Base-by-base conservation (phyloP, 2,329 filamentous ascomycete genomes). In the Pseudogymnoascus sp. region DNA sequence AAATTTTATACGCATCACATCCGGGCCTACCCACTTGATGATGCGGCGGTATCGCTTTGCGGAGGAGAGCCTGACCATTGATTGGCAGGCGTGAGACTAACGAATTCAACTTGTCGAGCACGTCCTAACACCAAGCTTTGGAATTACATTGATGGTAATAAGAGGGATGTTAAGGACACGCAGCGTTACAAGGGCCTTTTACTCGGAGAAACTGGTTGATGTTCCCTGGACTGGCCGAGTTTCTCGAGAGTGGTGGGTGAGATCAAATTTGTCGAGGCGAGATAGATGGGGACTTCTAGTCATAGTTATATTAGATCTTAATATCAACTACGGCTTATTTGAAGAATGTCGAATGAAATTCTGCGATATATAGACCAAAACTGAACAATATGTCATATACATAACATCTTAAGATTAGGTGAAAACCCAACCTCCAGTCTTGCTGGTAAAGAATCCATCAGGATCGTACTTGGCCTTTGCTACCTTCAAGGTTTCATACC, bases 31-130 rank as follows among this genome's bases (percentile, higher is more conserved):
- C 26, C 72, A 75, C 44, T 70, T 75, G 67, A 72, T 72, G 69
- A 74, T 71, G 71, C 67, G 73, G 16, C 65, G 72, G 4, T 74
- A 75, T 64, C 69, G 73, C 3, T 74, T 71, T 61, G 70, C 74
- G 13, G 73, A 75, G 65, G 73, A 75, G 29, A 70, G 65, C 5
- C 61, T 74, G 31, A 68, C 65, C 2, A n/a, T n/a, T n/a, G n/a
- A 66, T 75, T 16, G 72, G 73, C 33, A 67, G 63, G 24, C 42
- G 64, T 2, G 72, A 74, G 61, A 69, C 67, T 5, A 66, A 66
- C 6, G 44, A 61, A 1, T 67, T 74, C 7, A n/a, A 66, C 72
- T 5, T 33, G 66, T 1, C 64, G 67, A 62, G 68, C 71, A 11
- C 64, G 69, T 10, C 42, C 62, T n/a, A 66, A 74, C 59, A 61